Evolutionary conservation across 306 rosid species (phyloP).

Genomic region (Bauhinia variegata): DNA sequence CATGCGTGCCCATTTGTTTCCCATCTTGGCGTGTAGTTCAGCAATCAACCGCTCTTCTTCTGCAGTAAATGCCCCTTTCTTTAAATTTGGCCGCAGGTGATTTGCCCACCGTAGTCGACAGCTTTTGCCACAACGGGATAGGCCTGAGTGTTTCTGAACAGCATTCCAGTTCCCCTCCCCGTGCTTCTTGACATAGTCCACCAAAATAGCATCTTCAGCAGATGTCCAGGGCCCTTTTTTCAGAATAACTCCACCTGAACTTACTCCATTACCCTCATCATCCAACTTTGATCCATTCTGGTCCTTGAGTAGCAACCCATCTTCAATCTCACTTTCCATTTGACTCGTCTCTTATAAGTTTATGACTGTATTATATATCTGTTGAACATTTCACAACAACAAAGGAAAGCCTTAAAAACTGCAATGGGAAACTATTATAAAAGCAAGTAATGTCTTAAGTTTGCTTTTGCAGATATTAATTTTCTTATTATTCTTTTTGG

Average conservation of each 20-base stretch:
- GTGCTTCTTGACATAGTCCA: slow-evolving; percentile 83
- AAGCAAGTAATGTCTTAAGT: slow-evolving; percentile 30
- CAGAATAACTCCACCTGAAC: slow-evolving; percentile 42
- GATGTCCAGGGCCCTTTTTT: slow-evolving; percentile 99
- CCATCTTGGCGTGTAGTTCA: slow-evolving; percentile 87
- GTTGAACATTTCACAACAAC: slow-evolving; percentile 41
- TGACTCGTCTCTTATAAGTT: slow-evolving; percentile 63
- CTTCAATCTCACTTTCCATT: slow-evolving; percentile 58
- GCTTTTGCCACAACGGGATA: slow-evolving; percentile 97
- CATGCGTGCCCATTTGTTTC: slow-evolving; percentile 99
- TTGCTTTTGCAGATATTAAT: slow-evolving; percentile 19
- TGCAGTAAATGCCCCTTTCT: slow-evolving; percentile 83
- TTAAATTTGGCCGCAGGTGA: slow-evolving; percentile 95
- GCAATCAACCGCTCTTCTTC: slow-evolving; percentile 82
- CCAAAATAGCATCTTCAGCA: slow-evolving; percentile 81
- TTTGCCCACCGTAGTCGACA: slow-evolving; percentile 97
- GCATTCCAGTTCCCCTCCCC: slow-evolving; percentile 99
- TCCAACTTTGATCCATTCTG: slow-evolving; percentile 46
- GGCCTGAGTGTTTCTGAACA: slow-evolving; percentile 92
- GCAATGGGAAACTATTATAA: slow-evolving; percentile 1
- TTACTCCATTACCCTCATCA: slow-evolving; percentile 64
- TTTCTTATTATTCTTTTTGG: slow-evolving; percentile 21
- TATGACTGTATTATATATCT: slow-evolving; percentile 41
- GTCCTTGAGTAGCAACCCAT: slow-evolving; percentile 51
- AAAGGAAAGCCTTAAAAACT: slow-evolving; percentile 12